Evolutionary conservation across 371 early-diverging fungal species (phyloP).

Genomic region (Lichtheimia corymbifera): DNA sequence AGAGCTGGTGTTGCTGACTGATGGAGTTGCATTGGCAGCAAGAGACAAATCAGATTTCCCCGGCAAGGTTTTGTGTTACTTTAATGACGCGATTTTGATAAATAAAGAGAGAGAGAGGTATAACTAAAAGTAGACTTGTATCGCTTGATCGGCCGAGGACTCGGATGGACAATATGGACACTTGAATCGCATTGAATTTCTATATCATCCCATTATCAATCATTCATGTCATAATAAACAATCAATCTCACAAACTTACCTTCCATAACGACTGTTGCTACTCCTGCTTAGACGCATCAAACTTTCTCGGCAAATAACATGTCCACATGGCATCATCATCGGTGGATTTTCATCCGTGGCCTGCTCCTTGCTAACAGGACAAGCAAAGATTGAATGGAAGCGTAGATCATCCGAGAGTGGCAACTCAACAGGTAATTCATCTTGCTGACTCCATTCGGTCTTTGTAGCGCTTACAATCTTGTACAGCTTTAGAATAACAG

Average conservation of each 20-base stretch:
- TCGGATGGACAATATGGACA: constrained; percentile 97
- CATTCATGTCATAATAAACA: neutral
- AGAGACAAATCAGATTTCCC: neutral
- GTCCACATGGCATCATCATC: constrained; percentile 98
- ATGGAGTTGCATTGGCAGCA: neutral
- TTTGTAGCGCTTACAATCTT: constrained; percentile 80
- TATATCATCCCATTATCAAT: constrained; percentile 1
- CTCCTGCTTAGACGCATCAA: constrained; percentile 79
- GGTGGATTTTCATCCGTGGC: constrained; percentile 95
- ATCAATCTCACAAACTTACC: constrained; percentile 10
- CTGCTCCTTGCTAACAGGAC: constrained; percentile 96
- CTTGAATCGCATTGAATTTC: constrained; percentile 73
- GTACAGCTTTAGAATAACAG: constrained; percentile 88
- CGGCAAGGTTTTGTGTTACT: neutral
- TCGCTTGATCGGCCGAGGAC: constrained; percentile 75
- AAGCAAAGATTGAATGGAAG: constrained; percentile 96
- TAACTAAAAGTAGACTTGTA: constrained; percentile 76
- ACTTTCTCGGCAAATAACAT: constrained; percentile 93
- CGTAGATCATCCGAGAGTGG: constrained; percentile 78
- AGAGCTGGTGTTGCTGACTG: neutral
- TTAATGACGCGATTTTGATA: neutral
- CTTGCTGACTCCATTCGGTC: constrained; percentile 88
- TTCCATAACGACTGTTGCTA: constrained; percentile 34
- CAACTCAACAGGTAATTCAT: constrained; percentile 91
- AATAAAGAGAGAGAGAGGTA: neutral